Evolutionary conservation across 202 grass and related monocot genomes (phyloP).

Genomic region (Musa balbisiana): DNA sequence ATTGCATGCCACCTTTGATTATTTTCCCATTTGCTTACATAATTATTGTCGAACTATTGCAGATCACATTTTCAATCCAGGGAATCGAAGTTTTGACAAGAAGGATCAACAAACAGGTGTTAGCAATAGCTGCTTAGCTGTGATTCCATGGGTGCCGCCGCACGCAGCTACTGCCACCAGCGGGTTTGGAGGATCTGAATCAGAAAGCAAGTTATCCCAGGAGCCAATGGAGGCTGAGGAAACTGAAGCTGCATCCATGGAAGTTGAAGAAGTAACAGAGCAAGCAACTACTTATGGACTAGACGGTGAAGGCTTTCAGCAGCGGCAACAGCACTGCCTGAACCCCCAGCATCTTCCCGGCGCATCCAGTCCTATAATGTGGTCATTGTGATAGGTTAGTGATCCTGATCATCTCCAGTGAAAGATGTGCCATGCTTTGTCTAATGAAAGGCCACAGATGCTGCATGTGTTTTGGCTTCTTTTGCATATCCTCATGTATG

Average conservation of each 20-base stretch:
- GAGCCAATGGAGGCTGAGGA: conserved; percentile 3
- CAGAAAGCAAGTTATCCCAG: neutral
- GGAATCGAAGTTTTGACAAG: neutral
- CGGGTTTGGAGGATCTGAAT: neutral
- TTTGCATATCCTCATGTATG: neutral
- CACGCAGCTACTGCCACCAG: neutral
- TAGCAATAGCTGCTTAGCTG: neutral
- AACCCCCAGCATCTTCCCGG: neutral
- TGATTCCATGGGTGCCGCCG: conserved; percentile 3
- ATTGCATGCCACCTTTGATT: neutral
- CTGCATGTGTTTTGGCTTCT: neutral
- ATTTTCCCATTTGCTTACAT: neutral
- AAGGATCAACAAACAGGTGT: neutral
- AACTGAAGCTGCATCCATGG: neutral
- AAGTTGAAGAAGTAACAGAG: conserved; percentile 2
- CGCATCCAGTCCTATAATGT: neutral
- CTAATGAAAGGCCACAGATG: neutral
- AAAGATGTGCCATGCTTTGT: neutral
- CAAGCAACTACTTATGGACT: neutral
- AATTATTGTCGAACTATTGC: too few relatives aligned
- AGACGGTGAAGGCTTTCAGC: neutral
- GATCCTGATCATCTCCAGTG: neutral
- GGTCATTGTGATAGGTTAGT: neutral
- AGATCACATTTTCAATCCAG: conserved; percentile 1
- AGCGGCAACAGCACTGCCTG: conserved; percentile 1